A percentile compares a stretch with the other conserved stretches of the same genome.
Conservation (phyloP, 352 stramenopile genomes). For the Pythium scleroteichum region DNA sequence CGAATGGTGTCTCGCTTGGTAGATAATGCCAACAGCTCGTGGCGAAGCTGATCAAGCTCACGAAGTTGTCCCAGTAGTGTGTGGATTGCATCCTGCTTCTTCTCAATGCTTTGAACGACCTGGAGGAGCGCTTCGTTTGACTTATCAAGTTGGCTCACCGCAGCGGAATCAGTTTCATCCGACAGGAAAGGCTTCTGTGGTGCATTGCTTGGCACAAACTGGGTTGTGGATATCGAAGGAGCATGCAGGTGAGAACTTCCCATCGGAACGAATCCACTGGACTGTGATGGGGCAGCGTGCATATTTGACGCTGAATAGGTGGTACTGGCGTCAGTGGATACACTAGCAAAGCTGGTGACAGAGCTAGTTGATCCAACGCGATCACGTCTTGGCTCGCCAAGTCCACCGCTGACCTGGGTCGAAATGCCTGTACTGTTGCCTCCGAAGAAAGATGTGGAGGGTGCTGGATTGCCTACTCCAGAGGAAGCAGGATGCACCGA, state of each 20-base stretch:
- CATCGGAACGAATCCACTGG: conserved; percentile 17
- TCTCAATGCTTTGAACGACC: conserved; percentile 47
- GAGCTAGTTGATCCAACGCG: conserved; percentile 23
- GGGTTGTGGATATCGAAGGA: neutral
- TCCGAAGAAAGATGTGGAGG: conserved; percentile 1
- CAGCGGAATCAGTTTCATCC: conserved; percentile 51
- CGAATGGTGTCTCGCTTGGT: conserved; percentile 70
- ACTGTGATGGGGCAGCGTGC: neutral
- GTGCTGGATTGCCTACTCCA: neutral
- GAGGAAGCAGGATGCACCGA: conserved; percentile 5
- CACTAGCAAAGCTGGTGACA: conserved; percentile 25
- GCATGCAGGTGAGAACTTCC: conserved; percentile 27
- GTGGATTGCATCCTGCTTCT: conserved; percentile 66
- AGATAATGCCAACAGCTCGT: conserved; percentile 63
- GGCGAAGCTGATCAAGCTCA: conserved; percentile 71
- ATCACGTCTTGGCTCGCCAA: conserved; percentile 23
- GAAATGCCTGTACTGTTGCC: too few species aligned
- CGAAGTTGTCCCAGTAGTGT: conserved; percentile 61
- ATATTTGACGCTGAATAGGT: neutral
- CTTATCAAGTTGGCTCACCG: conserved; percentile 56
- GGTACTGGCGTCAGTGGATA: conserved; percentile 19
- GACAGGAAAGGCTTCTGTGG: conserved; percentile 53
- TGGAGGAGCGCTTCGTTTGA: conserved; percentile 52
- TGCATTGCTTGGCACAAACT: neutral
- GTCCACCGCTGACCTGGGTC: too few species aligned